A percentile compares a stretch with the other conserved stretches of the same genome.
phyloP scores from a whole-genome alignment of 1,284 basidiomycete genomes.

The Golubevia pallescens region DNA sequence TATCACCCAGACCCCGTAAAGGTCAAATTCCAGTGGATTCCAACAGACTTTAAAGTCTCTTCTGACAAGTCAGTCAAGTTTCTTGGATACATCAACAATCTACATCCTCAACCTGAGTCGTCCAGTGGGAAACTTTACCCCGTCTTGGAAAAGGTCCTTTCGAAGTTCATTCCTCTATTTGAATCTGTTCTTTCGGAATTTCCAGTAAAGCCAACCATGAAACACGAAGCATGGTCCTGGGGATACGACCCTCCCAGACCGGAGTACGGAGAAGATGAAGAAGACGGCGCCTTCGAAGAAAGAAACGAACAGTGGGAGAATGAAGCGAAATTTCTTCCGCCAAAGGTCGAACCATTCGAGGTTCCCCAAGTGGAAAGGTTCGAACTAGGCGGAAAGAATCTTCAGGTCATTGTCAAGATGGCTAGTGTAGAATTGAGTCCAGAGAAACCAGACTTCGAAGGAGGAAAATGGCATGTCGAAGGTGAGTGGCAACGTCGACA shows the following conservation, averaged over 20 bases:
- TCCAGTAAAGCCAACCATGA: too few species aligned
- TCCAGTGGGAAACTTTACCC: conserved; percentile 5
- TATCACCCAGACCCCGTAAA: not conserved
- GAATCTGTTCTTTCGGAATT: not conserved
- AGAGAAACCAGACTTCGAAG: conserved; percentile 7
- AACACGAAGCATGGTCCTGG: too few species aligned
- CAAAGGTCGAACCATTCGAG: not conserved
- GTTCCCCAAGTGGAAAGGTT: not conserved
- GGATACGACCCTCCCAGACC: too few species aligned
- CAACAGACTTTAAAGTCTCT: conserved; percentile 6
- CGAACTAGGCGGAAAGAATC: not conserved
- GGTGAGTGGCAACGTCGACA: conserved; percentile 1
- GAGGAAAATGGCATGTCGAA: conserved; percentile 8
- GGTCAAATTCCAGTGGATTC: conserved; percentile 8
- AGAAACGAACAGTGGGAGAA: too few species aligned
- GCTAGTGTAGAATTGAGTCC: conserved; percentile 7
- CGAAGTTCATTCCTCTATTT: conserved; percentile 3
- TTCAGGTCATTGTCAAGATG: conserved; percentile 11
- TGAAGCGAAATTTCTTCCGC: too few species aligned
- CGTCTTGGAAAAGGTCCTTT: conserved; percentile 1
- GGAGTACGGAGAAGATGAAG: too few species aligned
- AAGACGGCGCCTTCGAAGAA: too few species aligned
- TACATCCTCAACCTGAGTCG: conserved; percentile 1
- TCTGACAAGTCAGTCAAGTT: conserved; percentile 2
- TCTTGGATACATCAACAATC: conserved; percentile 10